Base-by-base conservation (phyloP, 1,139 yeast species). In the Wickerhamomyces sp. region DNA sequence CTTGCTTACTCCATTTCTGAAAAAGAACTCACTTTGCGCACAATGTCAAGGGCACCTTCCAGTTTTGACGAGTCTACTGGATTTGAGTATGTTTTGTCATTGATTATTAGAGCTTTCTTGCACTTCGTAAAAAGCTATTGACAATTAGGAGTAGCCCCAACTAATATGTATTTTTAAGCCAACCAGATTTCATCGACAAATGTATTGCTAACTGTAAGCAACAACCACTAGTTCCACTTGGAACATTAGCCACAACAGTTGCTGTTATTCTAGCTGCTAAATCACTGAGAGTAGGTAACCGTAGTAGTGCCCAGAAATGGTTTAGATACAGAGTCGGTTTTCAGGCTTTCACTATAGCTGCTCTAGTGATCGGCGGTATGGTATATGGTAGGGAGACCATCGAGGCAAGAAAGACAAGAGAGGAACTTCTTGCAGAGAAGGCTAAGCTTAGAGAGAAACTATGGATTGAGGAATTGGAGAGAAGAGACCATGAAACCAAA, bases 391-490 rank as follows among this genome's bases (percentile, higher is more conserved):
- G 44, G 13, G 55, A 49, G 6, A 46, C 57, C 6, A 38, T 45
- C 9, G 54, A 54, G 25, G 57, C 58, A 18, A 65, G 70, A 51
- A 68, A 72, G 51, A 55, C 78, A 15, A 70, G 73, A 37, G 87
- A 78, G 49, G 87, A 79, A 27, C 58, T 66, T 44, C 66, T 77
- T 54, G 68, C 77, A 44, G 85, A 71, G 58, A 84, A 73, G 75
- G 95, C 97, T 27, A 83, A 82, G 57, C 64, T 75, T 52, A 78
- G 97, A 65, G 96, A 88, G 55, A 69, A 67, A 51, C 58, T 88
- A 51, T 88, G 97, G 97, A 82, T 88, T 46, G 88, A 85, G 55
- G 97, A 88, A 57, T 70, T 88, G 56, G 91, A 88, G 55, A 74
- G 95, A 63, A 73, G 94, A 56, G 96, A 88, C 56, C 71, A 62